Evolutionary conservation across 2,329 filamentous ascomycete genomes (phyloP).

Genomic region (Neonectria sp.): DNA sequence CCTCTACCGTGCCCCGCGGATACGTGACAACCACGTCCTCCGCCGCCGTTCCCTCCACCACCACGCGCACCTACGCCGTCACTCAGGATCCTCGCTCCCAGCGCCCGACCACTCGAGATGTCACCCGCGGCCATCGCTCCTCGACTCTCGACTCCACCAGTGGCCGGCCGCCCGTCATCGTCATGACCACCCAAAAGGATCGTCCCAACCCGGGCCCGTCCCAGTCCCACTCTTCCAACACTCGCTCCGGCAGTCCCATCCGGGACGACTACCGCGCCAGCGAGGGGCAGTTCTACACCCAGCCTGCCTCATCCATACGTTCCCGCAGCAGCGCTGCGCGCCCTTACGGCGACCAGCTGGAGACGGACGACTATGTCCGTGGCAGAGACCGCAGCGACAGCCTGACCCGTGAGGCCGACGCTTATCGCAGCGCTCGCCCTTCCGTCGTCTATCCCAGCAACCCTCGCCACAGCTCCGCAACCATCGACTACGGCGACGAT

Average conservation of each 20-base stretch:
- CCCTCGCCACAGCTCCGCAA: constrained; percentile 59
- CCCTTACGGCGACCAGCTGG: constrained; percentile 64
- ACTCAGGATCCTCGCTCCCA: constrained; percentile 66
- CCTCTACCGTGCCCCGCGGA: constrained; percentile 47
- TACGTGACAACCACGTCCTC: constrained; percentile 52
- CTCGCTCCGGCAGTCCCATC: constrained; percentile 61
- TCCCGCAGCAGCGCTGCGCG: constrained; percentile 63
- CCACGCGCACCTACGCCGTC: constrained; percentile 71
- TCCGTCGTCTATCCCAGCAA: constrained; percentile 62
- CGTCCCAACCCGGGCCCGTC: constrained; percentile 58
- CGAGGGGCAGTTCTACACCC: constrained; percentile 67
- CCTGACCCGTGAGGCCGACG: constrained; percentile 59
- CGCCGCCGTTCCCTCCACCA: constrained; percentile 56
- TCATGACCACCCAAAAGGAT: constrained; percentile 67
- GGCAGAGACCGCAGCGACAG: constrained; percentile 65
- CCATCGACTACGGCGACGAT: constrained; percentile 70
- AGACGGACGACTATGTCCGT: constrained; percentile 67
- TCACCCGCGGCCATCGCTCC: constrained; percentile 62
- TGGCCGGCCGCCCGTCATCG: constrained; percentile 67
- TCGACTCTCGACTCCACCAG: constrained; percentile 65
- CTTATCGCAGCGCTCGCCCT: constrained; percentile 64
- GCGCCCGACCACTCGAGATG: constrained; percentile 64
- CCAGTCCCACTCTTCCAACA: constrained; percentile 57
- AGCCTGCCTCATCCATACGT: constrained; percentile 72
- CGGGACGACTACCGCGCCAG: constrained; percentile 67